Percentiles rank a stretch among this genome's conserved stretches.
phyloP scores from a whole-genome alignment of 2,329 filamentous ascomycete genomes.

The Tolypocladium pustulatum region DNA sequence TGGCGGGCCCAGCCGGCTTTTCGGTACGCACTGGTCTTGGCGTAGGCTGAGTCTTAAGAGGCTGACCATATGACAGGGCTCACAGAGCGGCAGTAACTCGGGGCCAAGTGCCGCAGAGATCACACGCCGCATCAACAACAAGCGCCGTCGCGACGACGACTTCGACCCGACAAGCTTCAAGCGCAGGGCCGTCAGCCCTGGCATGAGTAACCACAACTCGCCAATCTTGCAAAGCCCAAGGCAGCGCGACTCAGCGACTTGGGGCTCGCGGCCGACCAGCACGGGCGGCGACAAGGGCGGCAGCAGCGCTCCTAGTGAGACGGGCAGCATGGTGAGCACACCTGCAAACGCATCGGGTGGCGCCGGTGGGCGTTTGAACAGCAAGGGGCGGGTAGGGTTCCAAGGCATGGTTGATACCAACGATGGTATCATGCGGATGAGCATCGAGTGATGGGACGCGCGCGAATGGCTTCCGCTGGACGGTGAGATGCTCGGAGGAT shows the following conservation, averaged over 20 bases:
- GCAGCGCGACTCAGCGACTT: constrained; percentile 58
- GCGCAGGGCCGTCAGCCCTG: constrained; percentile 80
- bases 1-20: constrained; percentile 23
- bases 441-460: constrained; percentile 59
- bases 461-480: background rate
- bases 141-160: constrained; percentile 83
- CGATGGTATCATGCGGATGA: constrained; percentile 94
- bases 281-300: constrained; percentile 43
- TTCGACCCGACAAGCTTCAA: constrained; percentile 85
- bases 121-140: constrained; percentile 66
- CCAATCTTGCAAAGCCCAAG: constrained; percentile 79
- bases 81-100: constrained; percentile 22
- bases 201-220: constrained; percentile 83
- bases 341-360: constrained; percentile 21
- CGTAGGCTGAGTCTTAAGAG: background rate
- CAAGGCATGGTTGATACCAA: constrained; percentile 96
- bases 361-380: constrained; percentile 33
- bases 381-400: constrained; percentile 60
- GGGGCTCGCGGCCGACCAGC: constrained; percentile 61
- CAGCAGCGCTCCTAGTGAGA: constrained; percentile 41
- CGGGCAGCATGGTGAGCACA: constrained; percentile 27
- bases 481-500: background rate
- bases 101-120: constrained; percentile 62
- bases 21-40: constrained; percentile 16
- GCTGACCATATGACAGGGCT: constrained; percentile 7